phyloP scores from a whole-genome alignment of 202 grass and related monocot genomes.

The Zoysia matrella region DNA sequence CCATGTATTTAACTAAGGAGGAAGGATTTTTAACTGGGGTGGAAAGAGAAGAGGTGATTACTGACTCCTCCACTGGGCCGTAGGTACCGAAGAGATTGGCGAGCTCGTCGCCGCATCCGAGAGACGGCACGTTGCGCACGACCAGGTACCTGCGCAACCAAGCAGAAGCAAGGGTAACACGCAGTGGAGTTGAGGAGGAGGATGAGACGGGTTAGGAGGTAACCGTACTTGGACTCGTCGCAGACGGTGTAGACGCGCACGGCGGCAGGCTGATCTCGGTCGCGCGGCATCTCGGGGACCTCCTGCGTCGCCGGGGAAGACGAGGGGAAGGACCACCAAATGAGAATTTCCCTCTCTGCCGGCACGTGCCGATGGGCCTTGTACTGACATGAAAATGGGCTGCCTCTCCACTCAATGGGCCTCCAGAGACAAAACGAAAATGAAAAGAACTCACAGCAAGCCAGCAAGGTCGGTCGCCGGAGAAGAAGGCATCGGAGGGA shows the following conservation, averaged over 20 bases:
- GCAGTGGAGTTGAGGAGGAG: neutral
- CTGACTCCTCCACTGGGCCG: slow-evolving; percentile 82
- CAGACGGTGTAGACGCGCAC: slow-evolving; percentile 88
- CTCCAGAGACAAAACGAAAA: too few species aligned
- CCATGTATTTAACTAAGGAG: too few species aligned
- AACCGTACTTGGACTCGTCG: slow-evolving; percentile 87
- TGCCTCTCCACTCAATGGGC: too few species aligned
- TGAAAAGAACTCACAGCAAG: too few species aligned
- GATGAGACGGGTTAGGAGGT: neutral
- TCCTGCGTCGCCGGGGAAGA: too few species aligned
- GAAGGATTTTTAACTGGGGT: too few species aligned
- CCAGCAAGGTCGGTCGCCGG: too few species aligned
- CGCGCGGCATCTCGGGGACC: slow-evolving; percentile 53
- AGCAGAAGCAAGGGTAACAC: neutral
- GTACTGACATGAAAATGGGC: too few species aligned
- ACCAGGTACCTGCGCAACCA: slow-evolving; percentile 71
- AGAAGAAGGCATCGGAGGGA: too few species aligned
- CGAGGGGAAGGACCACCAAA: too few species aligned
- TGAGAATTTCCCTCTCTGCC: too few species aligned
- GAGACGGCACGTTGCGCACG: slow-evolving; percentile 84
- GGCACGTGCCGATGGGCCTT: too few species aligned
- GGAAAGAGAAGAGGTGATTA: neutral
- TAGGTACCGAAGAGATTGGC: slow-evolving; percentile 65
- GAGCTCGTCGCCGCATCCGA: slow-evolving; percentile 83
- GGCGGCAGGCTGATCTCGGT: slow-evolving; percentile 52